Base-by-base conservation (phyloP, 768 basidiomycete species). In the Vararia minispora region DNA sequence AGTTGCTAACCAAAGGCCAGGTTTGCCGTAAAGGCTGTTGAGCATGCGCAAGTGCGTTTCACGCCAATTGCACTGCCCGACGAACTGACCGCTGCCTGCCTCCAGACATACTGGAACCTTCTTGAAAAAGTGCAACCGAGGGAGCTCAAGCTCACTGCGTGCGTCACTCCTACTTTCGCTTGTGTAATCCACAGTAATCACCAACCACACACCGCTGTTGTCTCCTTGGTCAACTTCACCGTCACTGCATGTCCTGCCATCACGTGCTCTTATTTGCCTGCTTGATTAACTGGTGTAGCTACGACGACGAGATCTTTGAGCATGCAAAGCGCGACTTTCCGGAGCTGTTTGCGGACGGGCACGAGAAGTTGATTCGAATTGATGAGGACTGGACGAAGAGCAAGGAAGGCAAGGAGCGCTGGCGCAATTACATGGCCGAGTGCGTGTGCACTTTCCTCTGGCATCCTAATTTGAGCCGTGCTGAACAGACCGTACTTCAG, bases 361-460 rank as follows among this genome's bases (percentile, higher is more conserved):
- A 62, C 32, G 61, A 59, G 24, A 62, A 64, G 25, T 59, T 83
- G 13, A 47, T 54, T 33, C 60, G 72, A 49, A 63, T 98, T 5
- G 80, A 94, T 56, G 95, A 99, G 58, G 83, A 91, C 2, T 77
- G 76, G 72, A 79, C 98, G 77, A 99, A 99, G 71, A 85, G 76
- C 44, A 59, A 68, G 1, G 71, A 74, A 7, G 90, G 86, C 35
- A 99, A 99, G 69, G 78, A 80, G 56, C 67, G 73, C 43, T 99
- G 95, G 95, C 68, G 94, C 34, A 72, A 71, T 6, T 98, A 94
- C 57, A 88, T 94, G 57, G 71, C 71, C 43, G 56, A 67, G 79
- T 89, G 51, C 41, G 72, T 62, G 14, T 8, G 33, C 10, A 3
- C 14, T 23, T 25, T 20, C 5, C 20, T 28, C 13, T 13, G n/a